Evolutionary conservation across 2,329 filamentous ascomycete species (phyloP), one percentile per base, ranked within the genome.

Genomic region (Alternaria tenuissima): DNA sequence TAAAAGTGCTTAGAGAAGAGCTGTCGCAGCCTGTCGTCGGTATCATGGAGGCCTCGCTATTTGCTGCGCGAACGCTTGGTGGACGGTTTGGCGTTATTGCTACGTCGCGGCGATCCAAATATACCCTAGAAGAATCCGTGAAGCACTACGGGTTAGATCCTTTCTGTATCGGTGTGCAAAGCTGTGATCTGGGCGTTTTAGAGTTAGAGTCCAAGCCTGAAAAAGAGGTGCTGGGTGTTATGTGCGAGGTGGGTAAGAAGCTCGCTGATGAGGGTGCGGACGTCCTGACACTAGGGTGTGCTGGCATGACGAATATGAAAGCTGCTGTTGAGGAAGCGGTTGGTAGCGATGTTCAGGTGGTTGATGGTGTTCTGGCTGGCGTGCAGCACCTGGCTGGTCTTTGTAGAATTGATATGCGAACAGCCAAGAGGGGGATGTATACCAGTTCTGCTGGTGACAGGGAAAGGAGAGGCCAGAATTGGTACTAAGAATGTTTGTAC

Each of bases 21-120:
- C 76, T 81, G 12, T 53, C 49, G 42, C 72, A 81, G 48, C 83
- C 83, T 0, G 73, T 81, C 5, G 79, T 84, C 3, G 83, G 83
- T 3, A 84, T 85, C 57, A 84, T 85, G 81, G 83, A 85, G 68
- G 82, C 83, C 1, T 78, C 72, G 4, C 73, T 85, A 3, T 85
- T 87, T 63, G 76, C 82, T 6, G 80, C 83, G 6, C 71, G 82
- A 7, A 85, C 83, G 56, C 76, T 86, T 2, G 84, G 84, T 2
- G 77, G 79, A 2, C n/a, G 42, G 6, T 47, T 55, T n/a, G 42
- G 52, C 9, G 28, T 55, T n/a, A 47, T 55, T 3, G 24, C 42
- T 4, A 39, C 42, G 6, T 32, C 32, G 1, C 42, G 36, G n/a
- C 32, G 42, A n/a, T 55, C 42, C 8, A 16, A 11, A 3, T 39